Conservation (phyloP, 2,329 filamentous ascomycete species). For the Fusarium stilboides region DNA sequence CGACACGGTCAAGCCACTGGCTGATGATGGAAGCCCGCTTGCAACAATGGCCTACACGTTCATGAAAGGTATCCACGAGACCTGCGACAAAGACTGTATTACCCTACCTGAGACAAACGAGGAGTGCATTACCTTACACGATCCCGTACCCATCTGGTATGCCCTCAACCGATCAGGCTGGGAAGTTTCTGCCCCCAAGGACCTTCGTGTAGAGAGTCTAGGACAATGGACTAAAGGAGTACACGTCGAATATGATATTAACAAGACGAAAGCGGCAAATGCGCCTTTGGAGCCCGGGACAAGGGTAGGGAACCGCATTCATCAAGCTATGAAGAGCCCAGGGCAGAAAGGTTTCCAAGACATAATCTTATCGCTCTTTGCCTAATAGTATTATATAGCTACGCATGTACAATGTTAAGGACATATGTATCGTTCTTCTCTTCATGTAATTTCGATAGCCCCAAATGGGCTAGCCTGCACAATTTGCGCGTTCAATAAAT, state of each 20-base stretch:
- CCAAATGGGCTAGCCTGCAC: too few species aligned
- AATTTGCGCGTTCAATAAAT: too few species aligned
- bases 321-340: neutral
- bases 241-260: neutral
- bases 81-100: neutral
- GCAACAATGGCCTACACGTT: neutral
- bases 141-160: neutral
- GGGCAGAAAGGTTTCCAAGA: neutral
- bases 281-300: neutral
- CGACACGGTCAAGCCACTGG: neutral
- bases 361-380: neutral
- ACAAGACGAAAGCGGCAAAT: neutral
- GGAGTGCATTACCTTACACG: neutral
- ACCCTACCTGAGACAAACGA: neutral
- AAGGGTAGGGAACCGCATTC: neutral
- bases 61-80: neutral
- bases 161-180: neutral
- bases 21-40: neutral
- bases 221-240: conserved; percentile 2
- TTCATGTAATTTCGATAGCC: too few species aligned
- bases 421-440: too few species aligned
- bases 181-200: neutral
- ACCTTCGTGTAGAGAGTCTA: neutral
- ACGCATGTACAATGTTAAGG: too few species aligned
- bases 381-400: too few species aligned